Evolutionary conservation across 495 filamentous ascomycete species (phyloP), one percentile per base, ranked within the genome.

Genomic region (Oleoguttula mirabilis): DNA sequence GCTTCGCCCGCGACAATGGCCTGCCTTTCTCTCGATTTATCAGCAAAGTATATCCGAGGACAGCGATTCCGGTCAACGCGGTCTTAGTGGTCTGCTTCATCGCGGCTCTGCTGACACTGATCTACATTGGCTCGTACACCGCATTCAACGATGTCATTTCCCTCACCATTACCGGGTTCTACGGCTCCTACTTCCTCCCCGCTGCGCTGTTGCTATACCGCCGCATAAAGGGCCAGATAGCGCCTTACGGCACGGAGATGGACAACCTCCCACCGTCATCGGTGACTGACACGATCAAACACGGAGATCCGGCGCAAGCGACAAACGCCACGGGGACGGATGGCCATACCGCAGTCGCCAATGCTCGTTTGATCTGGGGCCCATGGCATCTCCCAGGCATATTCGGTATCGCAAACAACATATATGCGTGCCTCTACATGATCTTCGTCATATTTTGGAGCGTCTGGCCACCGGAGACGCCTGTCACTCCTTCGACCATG

Each of bases 1-100:
- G 60, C 3, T 67, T 69, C 33, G 65, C 62, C 15, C 56, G 63
- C 34, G 65, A 67, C 39, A 51, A 32, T n/a, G 52, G 49, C 21
- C 37, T 55, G 0, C 52, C 52, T 8, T 46, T 43, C n/a, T 51
- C 52, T 10, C 32, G 46, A 21, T 42, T 36, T 20, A 11, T 50
- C n/a, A 32, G 22, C 21, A n/a, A 39, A 21, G 51, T 54, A 31
- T 25, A 49, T 32, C 22, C 22, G 4, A 19, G 46, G 34, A 45
- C 41, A 12, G n/a, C 36, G 8, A 34, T 55, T 6, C 49, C 50
- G 1, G 36, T 52, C 25, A 48, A 45, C 21, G 43, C 47, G 4
- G 39, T 51, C 19, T 21, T 47, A n/a, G 16, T 36, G 0, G 49
- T 52, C 35, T 39, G 41, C 21, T 25, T 15, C 21, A 31, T 50